Evolutionary conservation across 768 basidiomycete species (phyloP).

Genomic region (Hydnum rufescens): DNA sequence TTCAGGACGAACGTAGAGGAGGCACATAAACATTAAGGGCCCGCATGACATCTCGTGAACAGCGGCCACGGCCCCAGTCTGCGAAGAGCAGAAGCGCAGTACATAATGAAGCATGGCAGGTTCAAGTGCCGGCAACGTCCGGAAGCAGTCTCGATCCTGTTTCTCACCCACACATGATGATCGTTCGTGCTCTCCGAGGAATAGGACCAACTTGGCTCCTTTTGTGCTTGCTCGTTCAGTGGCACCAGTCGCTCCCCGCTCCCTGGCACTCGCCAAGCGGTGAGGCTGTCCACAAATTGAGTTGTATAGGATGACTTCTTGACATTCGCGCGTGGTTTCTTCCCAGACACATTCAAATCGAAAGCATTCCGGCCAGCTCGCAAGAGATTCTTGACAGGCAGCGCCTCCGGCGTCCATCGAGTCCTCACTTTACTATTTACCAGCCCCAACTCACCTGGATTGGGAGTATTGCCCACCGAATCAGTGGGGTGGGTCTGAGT

Average conservation of each 20-base stretch:
- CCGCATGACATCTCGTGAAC: conserved; percentile 27
- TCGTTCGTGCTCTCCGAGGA: too few species aligned
- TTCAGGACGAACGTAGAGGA: neutral
- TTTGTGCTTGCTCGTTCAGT: too few species aligned
- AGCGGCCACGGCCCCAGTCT: conserved; percentile 22
- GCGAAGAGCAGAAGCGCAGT: conserved; percentile 53
- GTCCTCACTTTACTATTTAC: conserved; percentile 95
- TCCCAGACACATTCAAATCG: neutral
- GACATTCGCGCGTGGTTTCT: too few species aligned
- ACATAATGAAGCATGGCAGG: conserved; percentile 59
- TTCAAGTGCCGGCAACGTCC: too few species aligned
- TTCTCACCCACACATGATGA: too few species aligned
- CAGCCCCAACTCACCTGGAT: conserved; percentile 87
- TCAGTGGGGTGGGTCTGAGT: conserved; percentile 65
- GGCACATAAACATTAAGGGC: conserved; percentile 54
- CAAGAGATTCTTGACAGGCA: conserved; percentile 65
- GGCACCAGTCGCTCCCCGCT: neutral
- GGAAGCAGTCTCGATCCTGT: too few species aligned
- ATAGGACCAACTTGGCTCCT: too few species aligned
- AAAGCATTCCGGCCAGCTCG: conserved; percentile 26
- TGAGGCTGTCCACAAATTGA: neutral
- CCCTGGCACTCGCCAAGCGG: neutral
- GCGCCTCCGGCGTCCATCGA: conserved; percentile 70
- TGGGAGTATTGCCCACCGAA: conserved; percentile 67
- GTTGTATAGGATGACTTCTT: too few species aligned